A percentile compares a stretch with the other conserved stretches of the same genome.
phyloP scores from a whole-genome alignment of 345 rosid genomes.

The Ceriops zippeliana region DNA sequence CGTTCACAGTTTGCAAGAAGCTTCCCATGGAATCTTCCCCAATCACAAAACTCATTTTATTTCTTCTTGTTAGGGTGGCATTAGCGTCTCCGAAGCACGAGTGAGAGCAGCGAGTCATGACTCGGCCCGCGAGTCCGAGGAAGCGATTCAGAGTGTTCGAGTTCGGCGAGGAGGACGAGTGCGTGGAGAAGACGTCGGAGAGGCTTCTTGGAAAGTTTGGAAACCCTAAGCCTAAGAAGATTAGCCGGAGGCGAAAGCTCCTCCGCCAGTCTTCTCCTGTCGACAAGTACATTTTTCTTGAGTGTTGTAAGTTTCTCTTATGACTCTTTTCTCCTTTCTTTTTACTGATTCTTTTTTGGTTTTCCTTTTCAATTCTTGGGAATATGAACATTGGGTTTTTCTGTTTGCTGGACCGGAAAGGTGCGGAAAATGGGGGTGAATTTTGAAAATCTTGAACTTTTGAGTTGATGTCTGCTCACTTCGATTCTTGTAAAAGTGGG shows the following conservation, averaged over 20 bases:
- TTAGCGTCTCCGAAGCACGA: background rate
- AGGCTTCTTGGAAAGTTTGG: background rate
- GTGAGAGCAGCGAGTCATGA: conserved; percentile 6
- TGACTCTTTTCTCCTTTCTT: background rate
- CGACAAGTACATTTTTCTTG: conserved; percentile 7
- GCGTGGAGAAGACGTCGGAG: conserved; percentile 6
- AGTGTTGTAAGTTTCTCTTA: conserved; percentile 5
- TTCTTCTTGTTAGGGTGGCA: too few species aligned
- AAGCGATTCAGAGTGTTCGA: conserved; percentile 12
- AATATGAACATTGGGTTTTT: background rate
- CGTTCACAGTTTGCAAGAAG: too few species aligned
- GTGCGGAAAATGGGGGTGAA: too few species aligned
- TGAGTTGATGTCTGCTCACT: conserved; percentile 1
- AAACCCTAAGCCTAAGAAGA: conserved; percentile 6
- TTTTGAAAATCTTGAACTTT: too few species aligned
- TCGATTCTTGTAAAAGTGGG: conserved; percentile 14
- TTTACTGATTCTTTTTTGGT: background rate
- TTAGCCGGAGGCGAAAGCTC: background rate
- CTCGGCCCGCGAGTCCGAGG: conserved; percentile 9
- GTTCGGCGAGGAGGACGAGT: conserved; percentile 15
- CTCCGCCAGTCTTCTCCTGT: background rate
- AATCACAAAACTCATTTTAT: too few species aligned
- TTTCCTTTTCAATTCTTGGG: background rate
- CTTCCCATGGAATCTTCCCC: too few species aligned
- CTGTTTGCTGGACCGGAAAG: too few species aligned